Base-by-base conservation (phyloP, 2,329 filamentous ascomycete genomes). In the Hirsutella minnesotensis region DNA sequence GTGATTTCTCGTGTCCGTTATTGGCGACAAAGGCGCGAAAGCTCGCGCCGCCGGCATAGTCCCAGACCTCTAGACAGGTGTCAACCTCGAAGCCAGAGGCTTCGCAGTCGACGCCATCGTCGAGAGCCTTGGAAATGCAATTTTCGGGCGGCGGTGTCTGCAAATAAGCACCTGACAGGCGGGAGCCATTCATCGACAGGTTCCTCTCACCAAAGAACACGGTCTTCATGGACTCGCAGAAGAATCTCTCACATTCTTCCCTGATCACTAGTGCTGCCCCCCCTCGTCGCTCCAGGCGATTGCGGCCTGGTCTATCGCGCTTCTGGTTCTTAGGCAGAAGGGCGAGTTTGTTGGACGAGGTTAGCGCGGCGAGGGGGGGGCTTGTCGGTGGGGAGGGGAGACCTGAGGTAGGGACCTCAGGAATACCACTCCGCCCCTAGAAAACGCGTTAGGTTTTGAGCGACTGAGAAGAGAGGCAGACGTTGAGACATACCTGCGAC, bases 191-290 rank as follows among this genome's bases (percentile, higher is more conserved):
- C 72, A 70, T 69, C 65, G 68, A 76, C 74, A 70, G 66, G 69
- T 80, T 81, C 84, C 83, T 81, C 87, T 94, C 88, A 94, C 86
- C 89, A 76, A 83, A 85, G 80, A 95, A 95, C 73, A 86, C 83
- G 72, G 81, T 72, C 71, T 79, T 84, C 81, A 95, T 86, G 77
- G 81, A 83, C 83, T 90, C 87, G 72, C 89, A 95, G 79, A 95
- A 94, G 83, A 95, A 90, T 77, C 89, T 95, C 88, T 95, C 89
- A 95, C 89, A 94, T 86, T 95, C 88, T 88, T 84, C 88, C 86
- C 84, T 88, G 77, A 95, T 94, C 73, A 82, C 81, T 70, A 86
- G 80, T 84, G 86, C 81, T 82, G 88, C 88, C 87, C 88, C 88
- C 85, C 84, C 84, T 83, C 75, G 75, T 62, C 76, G 72, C 62